Conservation (phyloP, 2,329 filamentous ascomycete genomes). For the Lachnellula suecica region DNA sequence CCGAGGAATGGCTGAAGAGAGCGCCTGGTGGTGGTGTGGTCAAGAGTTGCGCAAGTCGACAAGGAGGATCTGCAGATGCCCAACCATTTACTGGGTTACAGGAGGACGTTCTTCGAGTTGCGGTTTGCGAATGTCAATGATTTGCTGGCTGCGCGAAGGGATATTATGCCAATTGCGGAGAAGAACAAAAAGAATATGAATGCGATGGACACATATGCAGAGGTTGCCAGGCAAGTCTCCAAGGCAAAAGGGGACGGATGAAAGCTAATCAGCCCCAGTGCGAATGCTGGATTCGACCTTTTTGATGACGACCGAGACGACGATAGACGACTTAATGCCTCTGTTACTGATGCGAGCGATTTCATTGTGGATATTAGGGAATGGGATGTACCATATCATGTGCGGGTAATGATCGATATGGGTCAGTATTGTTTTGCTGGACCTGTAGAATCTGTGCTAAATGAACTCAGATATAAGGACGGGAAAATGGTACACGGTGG, state of each 20-base stretch:
- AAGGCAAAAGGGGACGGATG: neutral
- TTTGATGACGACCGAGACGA: conserved; percentile 86
- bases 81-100: conserved; percentile 91
- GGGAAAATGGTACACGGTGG: conserved; percentile 95
- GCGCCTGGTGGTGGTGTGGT: conserved; percentile 77
- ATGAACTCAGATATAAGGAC: conserved; percentile 77
- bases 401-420: conserved; percentile 96
- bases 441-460: conserved; percentile 16
- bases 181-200: conserved; percentile 96
- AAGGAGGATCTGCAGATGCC: conserved; percentile 95
- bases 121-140: conserved; percentile 86
- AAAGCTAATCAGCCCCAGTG: conserved; percentile 44
- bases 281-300: conserved; percentile 84
- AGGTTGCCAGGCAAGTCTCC: conserved; percentile 76
- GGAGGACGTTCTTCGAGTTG: conserved; percentile 83
- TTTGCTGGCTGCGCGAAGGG: conserved; percentile 78
- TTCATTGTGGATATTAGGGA: conserved; percentile 98
- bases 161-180: conserved; percentile 87
- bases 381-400: conserved; percentile 99
- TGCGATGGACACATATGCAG: conserved; percentile 97
- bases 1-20: conserved; percentile 90
- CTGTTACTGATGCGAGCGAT: conserved; percentile 86
- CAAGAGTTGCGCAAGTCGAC: conserved; percentile 73
- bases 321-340: conserved; percentile 73
- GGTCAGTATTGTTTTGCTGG: conserved; percentile 44